Evolutionary conservation across 192 early-diverging fungal species (phyloP).

Genomic region (Umbelopsis vinacea): DNA sequence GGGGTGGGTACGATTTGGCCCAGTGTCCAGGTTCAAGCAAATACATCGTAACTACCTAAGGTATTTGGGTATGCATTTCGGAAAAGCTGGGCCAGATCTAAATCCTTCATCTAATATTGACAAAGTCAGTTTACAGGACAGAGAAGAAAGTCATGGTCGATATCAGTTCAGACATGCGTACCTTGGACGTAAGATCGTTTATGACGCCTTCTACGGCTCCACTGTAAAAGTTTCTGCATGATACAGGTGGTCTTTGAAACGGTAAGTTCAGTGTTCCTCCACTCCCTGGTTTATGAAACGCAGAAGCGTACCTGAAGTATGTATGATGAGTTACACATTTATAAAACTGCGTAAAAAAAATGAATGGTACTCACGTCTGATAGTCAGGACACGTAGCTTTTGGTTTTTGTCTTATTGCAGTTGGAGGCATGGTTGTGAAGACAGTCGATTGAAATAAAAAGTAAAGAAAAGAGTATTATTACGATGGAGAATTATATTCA

Average conservation of each 20-base stretch:
- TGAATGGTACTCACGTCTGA: background rate
- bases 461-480: background rate
- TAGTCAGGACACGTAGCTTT: slow-evolving; percentile 18
- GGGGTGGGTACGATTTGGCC: background rate
- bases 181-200: slow-evolving; percentile 36
- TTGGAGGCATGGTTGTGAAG: background rate
- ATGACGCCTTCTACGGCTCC: slow-evolving; percentile 51
- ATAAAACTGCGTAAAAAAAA: background rate
- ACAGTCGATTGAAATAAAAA: background rate
- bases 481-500: slow-evolving; percentile 6
- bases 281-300: slow-evolving; percentile 30
- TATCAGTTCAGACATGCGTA: slow-evolving; percentile 1
- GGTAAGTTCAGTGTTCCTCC: slow-evolving; percentile 32
- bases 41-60: slow-evolving; percentile 23
- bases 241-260: slow-evolving; percentile 43
- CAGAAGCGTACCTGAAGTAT: slow-evolving; percentile 26
- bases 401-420: slow-evolving; percentile 4
- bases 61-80: slow-evolving; percentile 70
- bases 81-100: slow-evolving; percentile 62
- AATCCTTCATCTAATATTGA: slow-evolving; percentile 43
- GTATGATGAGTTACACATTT: background rate
- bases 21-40: background rate
- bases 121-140: background rate
- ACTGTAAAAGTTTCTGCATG: slow-evolving; percentile 54
- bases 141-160: background rate